Percentiles rank a stretch among this genome's conserved stretches.
Conservation (phyloP, 176 grass and related monocot genomes). For the Oropetium thomaeum region DNA sequence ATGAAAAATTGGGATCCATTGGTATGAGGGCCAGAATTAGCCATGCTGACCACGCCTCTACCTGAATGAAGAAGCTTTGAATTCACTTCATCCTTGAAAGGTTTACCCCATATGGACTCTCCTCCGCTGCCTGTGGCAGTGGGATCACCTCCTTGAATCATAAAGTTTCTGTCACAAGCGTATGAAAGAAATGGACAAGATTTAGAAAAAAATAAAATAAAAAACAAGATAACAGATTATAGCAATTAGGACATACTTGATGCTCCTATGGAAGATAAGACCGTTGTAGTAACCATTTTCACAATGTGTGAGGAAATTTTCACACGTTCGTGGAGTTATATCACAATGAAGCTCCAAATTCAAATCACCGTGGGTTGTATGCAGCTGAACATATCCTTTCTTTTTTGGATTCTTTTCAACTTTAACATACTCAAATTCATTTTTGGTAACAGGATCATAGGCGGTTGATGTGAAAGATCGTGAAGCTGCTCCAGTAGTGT, state of each 20-base stretch:
- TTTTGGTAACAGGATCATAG: slow-evolving; percentile 90
- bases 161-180: slow-evolving; percentile 78
- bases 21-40: slow-evolving; percentile 87
- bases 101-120: slow-evolving; percentile 93
- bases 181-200: not conserved
- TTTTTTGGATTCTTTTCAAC: slow-evolving; percentile 96
- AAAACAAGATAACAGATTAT: not conserved
- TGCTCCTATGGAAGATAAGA: slow-evolving; percentile 85
- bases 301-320: slow-evolving; percentile 97
- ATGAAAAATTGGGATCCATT: slow-evolving; percentile 99
- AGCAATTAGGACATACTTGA: slow-evolving; percentile 49
- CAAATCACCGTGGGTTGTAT: slow-evolving; percentile 94
- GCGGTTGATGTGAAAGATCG: slow-evolving; percentile 96
- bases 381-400: slow-evolving; percentile 94
- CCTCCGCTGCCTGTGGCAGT: slow-evolving; percentile 93
- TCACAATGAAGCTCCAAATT: slow-evolving; percentile 98
- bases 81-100: slow-evolving; percentile 97
- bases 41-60: slow-evolving; percentile 93
- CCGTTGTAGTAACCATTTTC: slow-evolving; percentile 98
- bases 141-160: slow-evolving; percentile 99
- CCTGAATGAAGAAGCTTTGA: slow-evolving; percentile 94
- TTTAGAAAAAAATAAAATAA: slow-evolving; percentile 20
- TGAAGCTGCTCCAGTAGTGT: slow-evolving; percentile 85
- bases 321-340: slow-evolving; percentile 81
- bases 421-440: slow-evolving; percentile 88